phyloP scores from a whole-genome alignment of 2,329 filamentous ascomycete genomes.

The Cercospora beticola region DNA sequence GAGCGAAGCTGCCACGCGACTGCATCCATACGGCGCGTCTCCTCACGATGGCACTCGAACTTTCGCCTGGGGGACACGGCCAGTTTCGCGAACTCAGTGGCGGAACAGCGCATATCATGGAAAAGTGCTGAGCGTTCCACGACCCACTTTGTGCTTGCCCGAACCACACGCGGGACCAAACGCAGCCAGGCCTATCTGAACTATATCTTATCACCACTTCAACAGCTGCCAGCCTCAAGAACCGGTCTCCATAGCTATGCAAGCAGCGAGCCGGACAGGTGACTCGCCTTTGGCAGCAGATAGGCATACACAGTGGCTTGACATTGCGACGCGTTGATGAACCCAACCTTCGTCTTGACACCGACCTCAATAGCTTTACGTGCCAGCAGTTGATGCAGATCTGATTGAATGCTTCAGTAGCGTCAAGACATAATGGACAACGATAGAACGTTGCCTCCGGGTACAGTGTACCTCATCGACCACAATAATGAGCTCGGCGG shows the following conservation, averaged over 20 bases:
- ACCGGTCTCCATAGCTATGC: not conserved
- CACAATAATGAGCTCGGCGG: not conserved
- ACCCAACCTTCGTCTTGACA: not conserved
- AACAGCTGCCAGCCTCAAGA: not conserved
- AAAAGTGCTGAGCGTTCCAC: not conserved
- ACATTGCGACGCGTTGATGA: not conserved
- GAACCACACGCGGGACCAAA: not conserved
- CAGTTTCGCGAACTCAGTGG: not conserved
- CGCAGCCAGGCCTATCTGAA: not conserved
- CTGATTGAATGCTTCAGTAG: not conserved
- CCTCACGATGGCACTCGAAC: too few relatives aligned
- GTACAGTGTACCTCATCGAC: not conserved
- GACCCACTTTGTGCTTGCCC: not conserved
- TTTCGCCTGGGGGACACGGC: not conserved
- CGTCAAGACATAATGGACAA: not conserved
- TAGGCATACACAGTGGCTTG: not conserved
- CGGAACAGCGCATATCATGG: not conserved
- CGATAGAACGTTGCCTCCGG: not conserved
- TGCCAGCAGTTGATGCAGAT: not conserved
- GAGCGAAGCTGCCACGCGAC: not conserved
- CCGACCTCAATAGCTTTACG: not conserved
- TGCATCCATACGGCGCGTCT: too few relatives aligned
- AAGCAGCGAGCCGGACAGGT: not conserved
- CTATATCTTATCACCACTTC: not conserved
- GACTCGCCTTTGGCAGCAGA: not conserved